phyloP scores from a whole-genome alignment of 2,329 filamentous ascomycete species.

The Rhynchosporium secalis region DNA sequence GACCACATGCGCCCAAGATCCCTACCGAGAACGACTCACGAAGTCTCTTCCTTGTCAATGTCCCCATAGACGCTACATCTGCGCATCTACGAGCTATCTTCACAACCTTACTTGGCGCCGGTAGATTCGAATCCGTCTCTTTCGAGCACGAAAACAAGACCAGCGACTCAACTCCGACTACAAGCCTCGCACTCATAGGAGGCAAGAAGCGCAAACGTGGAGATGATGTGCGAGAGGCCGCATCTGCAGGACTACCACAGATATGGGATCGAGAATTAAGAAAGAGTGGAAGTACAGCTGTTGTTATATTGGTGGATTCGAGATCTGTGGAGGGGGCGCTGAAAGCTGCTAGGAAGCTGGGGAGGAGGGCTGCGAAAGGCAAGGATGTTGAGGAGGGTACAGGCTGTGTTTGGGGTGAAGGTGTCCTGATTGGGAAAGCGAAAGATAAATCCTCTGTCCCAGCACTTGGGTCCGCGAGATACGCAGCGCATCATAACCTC shows the following conservation, averaged over 20 bases:
- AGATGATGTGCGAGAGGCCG: constrained; percentile 59
- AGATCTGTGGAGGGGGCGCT: constrained; percentile 74
- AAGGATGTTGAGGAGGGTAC: constrained; percentile 50
- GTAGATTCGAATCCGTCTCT: constrained; percentile 72
- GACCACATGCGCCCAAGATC: constrained; percentile 77
- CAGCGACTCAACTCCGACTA: not conserved
- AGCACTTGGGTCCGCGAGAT: constrained; percentile 56
- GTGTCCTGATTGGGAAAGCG: constrained; percentile 47
- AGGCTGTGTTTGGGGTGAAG: constrained; percentile 67
- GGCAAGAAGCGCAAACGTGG: constrained; percentile 53
- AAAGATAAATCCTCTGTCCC: constrained; percentile 44
- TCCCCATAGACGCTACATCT: constrained; percentile 81
- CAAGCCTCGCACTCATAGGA: not conserved
- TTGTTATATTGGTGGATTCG: constrained; percentile 82
- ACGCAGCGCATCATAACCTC: constrained; percentile 65
- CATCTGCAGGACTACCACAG: constrained; percentile 68
- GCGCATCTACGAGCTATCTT: constrained; percentile 76
- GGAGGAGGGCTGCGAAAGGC: constrained; percentile 47
- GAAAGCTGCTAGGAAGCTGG: constrained; percentile 68
- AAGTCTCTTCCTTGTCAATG: constrained; percentile 87
- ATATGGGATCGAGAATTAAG: constrained; percentile 73
- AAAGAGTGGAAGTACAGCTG: constrained; percentile 72
- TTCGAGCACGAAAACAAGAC: constrained; percentile 65
- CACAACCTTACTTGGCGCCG: constrained; percentile 69
- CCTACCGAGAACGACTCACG: constrained; percentile 72